Base-by-base conservation (phyloP, 805 yeast genomes). In the Scheffersomyces amazonensis region DNA sequence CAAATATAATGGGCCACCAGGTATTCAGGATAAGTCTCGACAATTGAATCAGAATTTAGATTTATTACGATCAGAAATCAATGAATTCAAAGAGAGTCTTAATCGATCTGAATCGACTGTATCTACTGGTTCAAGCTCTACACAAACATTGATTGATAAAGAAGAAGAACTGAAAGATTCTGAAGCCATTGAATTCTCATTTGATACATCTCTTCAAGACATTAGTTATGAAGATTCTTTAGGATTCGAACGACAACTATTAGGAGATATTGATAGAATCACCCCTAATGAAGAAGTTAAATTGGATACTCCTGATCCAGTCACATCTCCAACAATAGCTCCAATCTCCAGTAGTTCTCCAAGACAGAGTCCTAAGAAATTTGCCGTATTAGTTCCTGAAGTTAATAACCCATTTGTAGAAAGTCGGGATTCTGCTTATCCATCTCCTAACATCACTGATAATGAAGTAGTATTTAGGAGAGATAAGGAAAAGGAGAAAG, bases 11-110 rank as follows among this genome's bases (percentile, higher is more conserved):
- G 29, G 12, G 16, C 19, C 35, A 30, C 22, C 22, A 7, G 11
- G 13, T n/a, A 29, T 16, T 24, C 10, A 25, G 3, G 34, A 35
- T 15, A 64, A 64, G 46, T 52, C 70, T 0, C 46, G 49, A 16
- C 64, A 68, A 36, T 57, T 68, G 52, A 65, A 66, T 36, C 69
- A 68, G 36, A 66, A 69, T 37, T 51, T 69, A 35, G 71, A 67
- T 39, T 46, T 69, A 41, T 54, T 69, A 36, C 44, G 74, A 35
- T 55, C 60, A 18, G 75, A 69, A 43, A 67, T 69, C 43, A 68
- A 69, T 43, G 73, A 69, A 40, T 69, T 69, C 43, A 69, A 67
- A 36, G 73, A 68, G 37, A 66, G 69, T 37, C 55, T 69, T 42
- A 57, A 58, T 27, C 54, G 49, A 30, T 42, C 47, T 8, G 69